A percentile compares a stretch with the other conserved stretches of the same genome.
Conservation (phyloP, 2,329 filamentous ascomycete genomes). For the Hirsutella rhossiliensis region DNA sequence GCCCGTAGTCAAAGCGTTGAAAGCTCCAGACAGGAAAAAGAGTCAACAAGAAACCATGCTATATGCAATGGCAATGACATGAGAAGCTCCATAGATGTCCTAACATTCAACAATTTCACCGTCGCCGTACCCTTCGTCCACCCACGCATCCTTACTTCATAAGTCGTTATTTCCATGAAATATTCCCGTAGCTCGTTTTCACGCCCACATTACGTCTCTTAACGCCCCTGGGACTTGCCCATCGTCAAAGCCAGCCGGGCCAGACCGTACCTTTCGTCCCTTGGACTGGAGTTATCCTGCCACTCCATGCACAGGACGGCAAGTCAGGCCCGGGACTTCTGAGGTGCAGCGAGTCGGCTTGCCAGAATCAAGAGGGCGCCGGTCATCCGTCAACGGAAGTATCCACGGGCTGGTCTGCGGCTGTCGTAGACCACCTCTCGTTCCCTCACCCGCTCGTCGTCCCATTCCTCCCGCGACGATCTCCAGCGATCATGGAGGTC, state of each 20-base stretch:
- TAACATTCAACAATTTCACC: not conserved
- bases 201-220: not conserved
- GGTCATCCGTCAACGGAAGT: not conserved
- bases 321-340: too few species aligned
- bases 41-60: too few species aligned
- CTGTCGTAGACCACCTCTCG: conserved; percentile 55
- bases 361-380: not conserved
- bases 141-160: not conserved
- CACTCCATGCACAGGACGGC: not conserved
- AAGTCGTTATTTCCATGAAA: not conserved
- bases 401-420: conserved; percentile 14
- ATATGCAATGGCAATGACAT: too few species aligned
- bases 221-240: too few species aligned
- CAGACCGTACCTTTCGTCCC: too few species aligned
- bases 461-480: conserved; percentile 24
- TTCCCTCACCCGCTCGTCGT: conserved; percentile 55
- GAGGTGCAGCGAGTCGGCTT: not conserved
- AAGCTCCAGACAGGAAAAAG: too few species aligned
- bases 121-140: not conserved
- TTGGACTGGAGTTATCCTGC: too few species aligned
- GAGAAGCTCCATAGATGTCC: too few species aligned
- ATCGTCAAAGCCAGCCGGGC: too few species aligned
- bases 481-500: conserved; percentile 14
- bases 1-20: too few species aligned
- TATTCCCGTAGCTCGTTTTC: not conserved